Evolutionary conservation across 208 protist genomes (phyloP).

Genomic region (Porcisia hertigi): DNA sequence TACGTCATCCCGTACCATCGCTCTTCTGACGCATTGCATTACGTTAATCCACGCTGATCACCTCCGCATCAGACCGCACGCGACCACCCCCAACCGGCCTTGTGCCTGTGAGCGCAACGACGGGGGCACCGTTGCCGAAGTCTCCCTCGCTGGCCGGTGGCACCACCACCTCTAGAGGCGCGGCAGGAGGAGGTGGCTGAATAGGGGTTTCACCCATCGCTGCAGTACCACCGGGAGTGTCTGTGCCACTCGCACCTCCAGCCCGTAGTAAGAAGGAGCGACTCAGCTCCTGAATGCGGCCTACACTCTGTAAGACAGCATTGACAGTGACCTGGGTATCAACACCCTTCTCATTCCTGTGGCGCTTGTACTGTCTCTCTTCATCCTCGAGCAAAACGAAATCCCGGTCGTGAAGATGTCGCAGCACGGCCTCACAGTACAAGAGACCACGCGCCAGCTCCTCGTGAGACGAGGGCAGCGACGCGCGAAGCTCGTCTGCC

Average conservation of each 20-base stretch:
- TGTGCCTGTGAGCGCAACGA: conserved; percentile 24
- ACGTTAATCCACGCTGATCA: conserved; percentile 29
- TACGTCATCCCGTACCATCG: background rate
- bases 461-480: conserved; percentile 2
- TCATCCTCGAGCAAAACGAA: background rate
- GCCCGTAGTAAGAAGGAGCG: conserved; percentile 1
- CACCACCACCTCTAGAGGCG: background rate
- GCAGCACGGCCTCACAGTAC: conserved; percentile 23
- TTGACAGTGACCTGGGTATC: background rate
- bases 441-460: conserved; percentile 10
- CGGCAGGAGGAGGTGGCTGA: background rate
- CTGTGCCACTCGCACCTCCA: background rate
- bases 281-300: conserved; percentile 20
- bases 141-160: background rate
- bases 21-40: background rate
- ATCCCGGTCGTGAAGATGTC: conserved; percentile 3
- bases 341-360: conserved; percentile 1
- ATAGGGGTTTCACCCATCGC: background rate
- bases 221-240: background rate
- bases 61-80: conserved; percentile 15
- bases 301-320: conserved; percentile 5
- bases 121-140: background rate
- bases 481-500: background rate
- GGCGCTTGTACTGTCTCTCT: conserved; percentile 14
- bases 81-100: conserved; percentile 13